Percentiles rank a stretch among this genome's conserved stretches.
phyloP scores from a whole-genome alignment of 1,139 yeast genomes.

The Zygoascus hellenicus region DNA sequence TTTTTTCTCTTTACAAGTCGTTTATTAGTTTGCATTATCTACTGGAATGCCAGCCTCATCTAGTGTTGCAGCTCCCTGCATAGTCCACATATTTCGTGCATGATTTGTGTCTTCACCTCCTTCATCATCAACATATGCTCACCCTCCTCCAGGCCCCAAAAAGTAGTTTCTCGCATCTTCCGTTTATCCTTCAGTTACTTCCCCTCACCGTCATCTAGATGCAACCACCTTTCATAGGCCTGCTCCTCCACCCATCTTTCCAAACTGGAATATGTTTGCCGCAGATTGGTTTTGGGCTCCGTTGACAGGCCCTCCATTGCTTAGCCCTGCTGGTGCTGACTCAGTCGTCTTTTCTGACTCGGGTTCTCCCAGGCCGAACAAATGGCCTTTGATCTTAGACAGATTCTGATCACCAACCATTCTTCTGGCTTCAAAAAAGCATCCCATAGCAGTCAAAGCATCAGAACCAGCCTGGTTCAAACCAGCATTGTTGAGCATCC shows the following conservation, averaged over 20 bases:
- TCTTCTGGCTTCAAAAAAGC: conserved; percentile 46
- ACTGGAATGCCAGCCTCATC: no score
- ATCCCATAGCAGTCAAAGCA: conserved; percentile 44
- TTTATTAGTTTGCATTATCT: no score
- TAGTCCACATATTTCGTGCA: no score
- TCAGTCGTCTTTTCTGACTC: conserved; percentile 9
- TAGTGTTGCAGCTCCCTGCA: no score
- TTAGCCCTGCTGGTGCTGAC: conserved; percentile 8
- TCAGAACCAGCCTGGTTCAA: conserved; percentile 48
- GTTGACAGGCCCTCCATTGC: conserved; percentile 8
- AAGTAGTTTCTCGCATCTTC: no score
- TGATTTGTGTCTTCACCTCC: no score
- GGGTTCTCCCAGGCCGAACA: conserved; percentile 34
- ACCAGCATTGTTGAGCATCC: conserved; percentile 24
- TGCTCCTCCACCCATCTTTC: conserved; percentile 31
- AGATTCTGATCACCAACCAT: conserved; percentile 33
- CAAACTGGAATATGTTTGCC: conserved; percentile 31
- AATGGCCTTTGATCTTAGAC: conserved; percentile 27
- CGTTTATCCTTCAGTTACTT: no score
- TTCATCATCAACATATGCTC: no score
- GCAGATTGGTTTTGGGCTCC: conserved; percentile 15
- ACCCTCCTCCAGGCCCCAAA: no score
- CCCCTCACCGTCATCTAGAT: no score
- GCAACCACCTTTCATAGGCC: background rate
- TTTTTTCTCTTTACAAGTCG: no score